Conservation (phyloP, 352 stramenopile genomes). For the Phytophthora sojae region DNA sequence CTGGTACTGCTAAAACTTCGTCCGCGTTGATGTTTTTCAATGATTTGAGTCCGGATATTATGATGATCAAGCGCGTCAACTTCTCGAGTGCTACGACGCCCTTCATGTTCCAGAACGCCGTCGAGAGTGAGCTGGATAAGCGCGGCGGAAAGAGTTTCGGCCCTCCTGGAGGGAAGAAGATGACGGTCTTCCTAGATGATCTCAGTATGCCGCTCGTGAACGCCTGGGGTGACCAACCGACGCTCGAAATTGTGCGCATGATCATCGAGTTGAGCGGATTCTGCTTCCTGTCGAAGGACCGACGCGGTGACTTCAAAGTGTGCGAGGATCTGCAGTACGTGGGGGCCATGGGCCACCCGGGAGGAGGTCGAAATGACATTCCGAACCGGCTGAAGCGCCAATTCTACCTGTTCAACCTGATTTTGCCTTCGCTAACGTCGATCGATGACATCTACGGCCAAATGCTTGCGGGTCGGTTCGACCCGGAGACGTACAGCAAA, state of each 20-base stretch:
- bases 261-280: conserved; percentile 97
- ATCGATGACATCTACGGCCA: conserved; percentile 99
- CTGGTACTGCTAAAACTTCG: conserved; percentile 98
- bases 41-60: conserved; percentile 93
- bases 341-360: conserved; percentile 97
- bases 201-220: conserved; percentile 98
- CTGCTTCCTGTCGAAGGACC: conserved; percentile 98
- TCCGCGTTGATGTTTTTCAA: conserved; percentile 98
- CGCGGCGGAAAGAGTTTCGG: conserved; percentile 98
- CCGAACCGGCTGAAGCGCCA: conserved; percentile 99
- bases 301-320: conserved; percentile 98
- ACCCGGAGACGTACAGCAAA: conserved; percentile 86
- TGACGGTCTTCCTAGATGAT: conserved; percentile 99
- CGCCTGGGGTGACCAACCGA: conserved; percentile 98
- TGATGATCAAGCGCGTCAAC: conserved; percentile 98
- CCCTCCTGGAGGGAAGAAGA: conserved; percentile 97
- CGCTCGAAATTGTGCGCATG: conserved; percentile 97
- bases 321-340: conserved; percentile 98
- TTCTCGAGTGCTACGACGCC: conserved; percentile 98
- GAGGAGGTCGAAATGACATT: conserved; percentile 98
- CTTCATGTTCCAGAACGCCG: conserved; percentile 98
- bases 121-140: conserved; percentile 99
- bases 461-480: conserved; percentile 97
- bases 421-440: conserved; percentile 96
- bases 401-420: conserved; percentile 99